A percentile compares a stretch with the other conserved stretches of the same genome.
These are phyloP conservation scores for Backusella circina DNA, from an alignment of 192 early-diverging fungal genomes.

Conservation along the genomic window DNA sequence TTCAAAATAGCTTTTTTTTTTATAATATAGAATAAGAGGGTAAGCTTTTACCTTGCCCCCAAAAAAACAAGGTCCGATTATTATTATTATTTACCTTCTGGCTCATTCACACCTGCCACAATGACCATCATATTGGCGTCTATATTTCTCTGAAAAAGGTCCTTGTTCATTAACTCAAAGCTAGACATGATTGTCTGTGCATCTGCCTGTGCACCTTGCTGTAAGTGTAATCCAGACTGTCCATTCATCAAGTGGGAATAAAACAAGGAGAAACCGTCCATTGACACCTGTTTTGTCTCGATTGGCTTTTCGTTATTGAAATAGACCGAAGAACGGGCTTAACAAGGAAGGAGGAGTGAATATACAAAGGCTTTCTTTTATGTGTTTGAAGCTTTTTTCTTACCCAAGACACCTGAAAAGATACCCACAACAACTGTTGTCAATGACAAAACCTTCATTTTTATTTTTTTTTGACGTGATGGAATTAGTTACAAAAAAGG, in stretches of 20 bases:
- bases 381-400: not conserved
- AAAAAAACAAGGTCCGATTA: not conserved
- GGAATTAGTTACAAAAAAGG: not conserved
- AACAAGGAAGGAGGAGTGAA: not conserved
- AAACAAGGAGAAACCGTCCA: constrained; percentile 15
- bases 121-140: constrained; percentile 13
- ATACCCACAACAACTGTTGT: not conserved
- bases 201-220: constrained; percentile 2
- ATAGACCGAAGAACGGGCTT: constrained; percentile 23
- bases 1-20: not conserved
- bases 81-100: constrained; percentile 24
- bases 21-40: not conserved
- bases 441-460: not conserved
- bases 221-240: constrained; percentile 10
- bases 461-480: not conserved
- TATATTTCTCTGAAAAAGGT: constrained; percentile 13
- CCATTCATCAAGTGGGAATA: constrained; percentile 25
- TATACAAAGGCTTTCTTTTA: not conserved
- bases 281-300: constrained; percentile 13
- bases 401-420: not conserved
- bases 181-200: not conserved
- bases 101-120: constrained; percentile 15
- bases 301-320: not conserved
- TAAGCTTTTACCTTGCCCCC: not conserved
- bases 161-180: not conserved